Percentiles rank a stretch among this genome's conserved stretches.
Evolutionary conservation across 2,329 filamentous ascomycete species (phyloP).

Genomic region (Penicillium sp.): DNA sequence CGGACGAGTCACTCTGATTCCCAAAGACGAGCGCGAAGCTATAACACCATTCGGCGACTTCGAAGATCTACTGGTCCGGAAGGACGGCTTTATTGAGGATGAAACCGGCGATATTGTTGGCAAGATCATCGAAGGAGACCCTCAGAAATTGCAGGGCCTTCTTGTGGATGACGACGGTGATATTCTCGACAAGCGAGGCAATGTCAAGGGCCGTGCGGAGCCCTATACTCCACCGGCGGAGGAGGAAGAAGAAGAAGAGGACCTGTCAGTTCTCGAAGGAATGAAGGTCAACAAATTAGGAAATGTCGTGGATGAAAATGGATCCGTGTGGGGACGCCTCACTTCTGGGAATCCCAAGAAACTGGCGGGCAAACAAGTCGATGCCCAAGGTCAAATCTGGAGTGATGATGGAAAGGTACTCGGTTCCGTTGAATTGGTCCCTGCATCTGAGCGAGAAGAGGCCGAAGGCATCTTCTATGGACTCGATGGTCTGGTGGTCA

Average conservation of each 20-base stretch:
- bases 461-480: neutral
- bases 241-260: neutral
- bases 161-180: neutral
- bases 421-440: neutral
- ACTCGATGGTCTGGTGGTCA: neutral
- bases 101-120: neutral
- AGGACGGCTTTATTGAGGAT: neutral
- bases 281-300: constrained; percentile 7
- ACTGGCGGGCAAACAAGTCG: neutral
- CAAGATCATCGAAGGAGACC: neutral
- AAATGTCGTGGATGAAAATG: constrained; percentile 7
- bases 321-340: constrained; percentile 1
- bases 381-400: neutral
- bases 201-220: neutral
- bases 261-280: constrained; percentile 1
- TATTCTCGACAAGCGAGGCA: neutral
- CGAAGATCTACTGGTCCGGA: neutral
- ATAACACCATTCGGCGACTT: neutral
- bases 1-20: neutral
- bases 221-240: neutral
- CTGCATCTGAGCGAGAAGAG: neutral
- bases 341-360: constrained; percentile 42
- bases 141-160: neutral
- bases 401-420: neutral
- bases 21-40: neutral